These are phyloP conservation scores for Ceratobasidium sp. DNA, from an alignment of 1,284 basidiomycete genomes.

Conservation along the genomic window DNA sequence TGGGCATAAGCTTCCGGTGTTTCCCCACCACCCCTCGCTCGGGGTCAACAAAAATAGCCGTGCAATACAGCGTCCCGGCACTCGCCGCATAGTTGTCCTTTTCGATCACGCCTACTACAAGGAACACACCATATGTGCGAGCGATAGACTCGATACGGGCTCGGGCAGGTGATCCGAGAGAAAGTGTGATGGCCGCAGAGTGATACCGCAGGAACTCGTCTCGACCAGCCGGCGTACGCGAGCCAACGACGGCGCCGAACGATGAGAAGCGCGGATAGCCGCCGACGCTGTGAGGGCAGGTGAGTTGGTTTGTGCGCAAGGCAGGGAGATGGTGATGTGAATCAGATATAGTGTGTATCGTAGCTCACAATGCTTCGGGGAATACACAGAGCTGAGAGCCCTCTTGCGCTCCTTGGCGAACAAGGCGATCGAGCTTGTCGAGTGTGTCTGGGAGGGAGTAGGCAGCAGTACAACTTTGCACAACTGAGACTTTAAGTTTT, in stretches of 20 bases:
- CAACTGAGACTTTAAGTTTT: slow-evolving; percentile 63
- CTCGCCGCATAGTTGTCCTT: slow-evolving; percentile 60
- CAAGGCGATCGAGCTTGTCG: slow-evolving; percentile 68
- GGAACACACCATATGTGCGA: slow-evolving; percentile 66
- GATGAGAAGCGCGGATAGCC: slow-evolving; percentile 76
- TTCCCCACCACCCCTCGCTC: slow-evolving; percentile 69
- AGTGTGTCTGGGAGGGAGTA: slow-evolving; percentile 69
- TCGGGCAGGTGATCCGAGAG: slow-evolving; percentile 64
- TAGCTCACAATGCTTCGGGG: slow-evolving; percentile 77
- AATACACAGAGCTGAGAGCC: slow-evolving; percentile 73
- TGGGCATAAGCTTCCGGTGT: slow-evolving; percentile 81
- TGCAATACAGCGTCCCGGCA: slow-evolving; percentile 78
- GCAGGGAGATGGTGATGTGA: slow-evolving; percentile 49
- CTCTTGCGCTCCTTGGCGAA: slow-evolving; percentile 66
- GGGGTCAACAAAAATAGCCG: slow-evolving; percentile 74
- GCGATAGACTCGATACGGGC: slow-evolving; percentile 67
- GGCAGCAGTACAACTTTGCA: slow-evolving; percentile 67
- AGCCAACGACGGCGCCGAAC: slow-evolving; percentile 71
- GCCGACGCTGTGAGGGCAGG: slow-evolving; percentile 64
- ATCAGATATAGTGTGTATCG: slow-evolving; percentile 48
- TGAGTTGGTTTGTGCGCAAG: slow-evolving; percentile 50
- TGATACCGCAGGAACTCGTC: slow-evolving; percentile 73
- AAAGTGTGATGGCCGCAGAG: slow-evolving; percentile 68
- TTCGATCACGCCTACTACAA: slow-evolving; percentile 79
- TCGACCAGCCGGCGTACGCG: slow-evolving; percentile 66